phyloP scores from a whole-genome alignment of 768 basidiomycete genomes.

The Mrakia gelida region DNA sequence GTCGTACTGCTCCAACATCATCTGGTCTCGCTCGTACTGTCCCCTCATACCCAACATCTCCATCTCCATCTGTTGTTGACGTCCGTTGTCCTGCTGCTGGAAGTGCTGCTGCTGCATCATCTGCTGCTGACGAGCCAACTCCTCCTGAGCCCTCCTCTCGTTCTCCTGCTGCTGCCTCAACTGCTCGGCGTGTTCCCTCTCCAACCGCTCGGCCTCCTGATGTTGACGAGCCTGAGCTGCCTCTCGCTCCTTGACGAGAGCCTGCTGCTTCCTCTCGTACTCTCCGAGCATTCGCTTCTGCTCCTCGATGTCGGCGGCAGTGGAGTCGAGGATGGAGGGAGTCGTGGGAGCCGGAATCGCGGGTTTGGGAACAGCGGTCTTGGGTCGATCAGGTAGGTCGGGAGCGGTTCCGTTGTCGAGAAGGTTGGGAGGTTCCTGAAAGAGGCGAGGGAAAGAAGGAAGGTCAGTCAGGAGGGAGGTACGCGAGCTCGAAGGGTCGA shows the following conservation, averaged over 20 bases:
- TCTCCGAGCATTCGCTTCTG: conserved; percentile 92
- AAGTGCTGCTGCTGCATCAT: conserved; percentile 64
- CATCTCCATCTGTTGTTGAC: conserved; percentile 76
- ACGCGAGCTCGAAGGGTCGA: conserved; percentile 12
- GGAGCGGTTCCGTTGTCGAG: conserved; percentile 70
- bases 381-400: conserved; percentile 78
- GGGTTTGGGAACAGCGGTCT: conserved; percentile 45
- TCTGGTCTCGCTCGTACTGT: conserved; percentile 96
- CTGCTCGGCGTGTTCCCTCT: conserved; percentile 81
- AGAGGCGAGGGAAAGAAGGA: background rate
- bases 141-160: conserved; percentile 82
- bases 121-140: conserved; percentile 66
- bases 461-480: conserved; percentile 11
- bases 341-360: conserved; percentile 54
- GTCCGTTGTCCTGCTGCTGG: conserved; percentile 59
- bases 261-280: conserved; percentile 92
- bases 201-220: conserved; percentile 71
- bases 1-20: conserved; percentile 96
- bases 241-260: conserved; percentile 72
- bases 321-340: conserved; percentile 61
- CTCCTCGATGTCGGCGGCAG: conserved; percentile 68
- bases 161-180: conserved; percentile 82
- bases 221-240: conserved; percentile 75
- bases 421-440: conserved; percentile 92
- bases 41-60: conserved; percentile 89